Evolutionary conservation across 2,329 filamentous ascomycete species (phyloP), one percentile per base, ranked within the genome.

Genomic region (Aureobasidium namibiae): DNA sequence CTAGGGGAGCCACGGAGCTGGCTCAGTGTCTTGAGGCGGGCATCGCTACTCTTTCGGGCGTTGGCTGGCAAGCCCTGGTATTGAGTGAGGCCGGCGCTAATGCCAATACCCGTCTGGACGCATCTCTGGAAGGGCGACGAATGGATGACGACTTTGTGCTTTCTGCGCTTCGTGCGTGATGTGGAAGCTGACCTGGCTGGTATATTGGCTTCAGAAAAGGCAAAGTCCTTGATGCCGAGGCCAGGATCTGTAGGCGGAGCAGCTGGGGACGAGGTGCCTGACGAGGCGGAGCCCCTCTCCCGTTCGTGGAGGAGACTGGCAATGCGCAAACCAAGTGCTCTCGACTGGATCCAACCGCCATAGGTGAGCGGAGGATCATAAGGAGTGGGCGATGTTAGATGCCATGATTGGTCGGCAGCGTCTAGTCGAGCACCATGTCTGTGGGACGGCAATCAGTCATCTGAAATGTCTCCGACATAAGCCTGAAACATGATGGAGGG

Each of bases 311-410:
- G 71, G 31, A 96, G 83, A 66, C 80, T 85, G n/a, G 84, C 88
- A 63, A 99, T 96, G 62, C 90, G 86, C 62, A 85, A 80, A 16
- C 94, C 94, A 24, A 96, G 82, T 5, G 86, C 84, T 66, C 88
- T 86, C 57, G 89, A 87, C 73, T 97, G 94, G 14, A 87, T 83
- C 88, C 94, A 96, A 64, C 94, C 94, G 65, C 90, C 89, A 70
- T 96, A 97, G 2, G 92, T 96, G 60, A 99, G 80, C 52, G 94
- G 94, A 65, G 94, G 90, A 65, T 99, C 92, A 78, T 97, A 99
- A 1, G 94, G 94, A 6, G 90, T 92, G 1, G 92, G 89, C 6
- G 94, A 96, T 31, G 89, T 88, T 58, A 96, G 81, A 73, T 96
- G 90, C 94, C 94, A 99, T 72, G 90, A 85, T 71, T 92, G 91